These are phyloP conservation scores for Exophiala xenobiotica DNA, from an alignment of 2,329 filamentous ascomycete species.

Conservation along the genomic window DNA sequence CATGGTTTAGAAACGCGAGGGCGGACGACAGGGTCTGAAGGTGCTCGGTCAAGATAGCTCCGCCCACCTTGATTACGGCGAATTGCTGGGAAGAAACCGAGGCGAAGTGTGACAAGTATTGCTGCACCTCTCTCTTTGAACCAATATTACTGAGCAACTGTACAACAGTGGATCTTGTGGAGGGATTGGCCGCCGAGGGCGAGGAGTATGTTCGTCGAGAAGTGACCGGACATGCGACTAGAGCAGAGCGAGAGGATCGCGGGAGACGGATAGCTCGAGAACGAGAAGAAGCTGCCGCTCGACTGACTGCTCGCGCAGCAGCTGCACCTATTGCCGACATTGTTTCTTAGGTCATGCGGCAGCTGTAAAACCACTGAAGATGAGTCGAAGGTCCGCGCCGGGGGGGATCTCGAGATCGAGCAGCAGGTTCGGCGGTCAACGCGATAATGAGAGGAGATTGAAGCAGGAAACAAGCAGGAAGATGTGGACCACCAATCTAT, in stretches of 20 bases:
- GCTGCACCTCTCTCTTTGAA: slow-evolving; percentile 92
- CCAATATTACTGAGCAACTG: slow-evolving; percentile 93
- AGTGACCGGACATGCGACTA: slow-evolving; percentile 14
- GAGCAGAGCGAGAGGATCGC: slow-evolving; percentile 37
- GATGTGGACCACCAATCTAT: slow-evolving; percentile 8
- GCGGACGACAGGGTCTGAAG: slow-evolving; percentile 87
- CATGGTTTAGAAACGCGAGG: slow-evolving; percentile 87
- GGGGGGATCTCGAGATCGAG: background rate
- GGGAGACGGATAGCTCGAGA: slow-evolving; percentile 28
- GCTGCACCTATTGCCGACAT: slow-evolving; percentile 30
- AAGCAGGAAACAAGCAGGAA: slow-evolving; percentile 1
- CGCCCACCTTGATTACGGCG: slow-evolving; percentile 96
- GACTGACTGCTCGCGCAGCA: slow-evolving; percentile 31
- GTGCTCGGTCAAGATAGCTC: slow-evolving; percentile 92
- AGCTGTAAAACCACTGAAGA: slow-evolving; percentile 18
- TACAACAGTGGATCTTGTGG: slow-evolving; percentile 77
- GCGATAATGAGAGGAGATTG: background rate
- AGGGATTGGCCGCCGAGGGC: slow-evolving; percentile 52
- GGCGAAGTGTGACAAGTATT: slow-evolving; percentile 96
- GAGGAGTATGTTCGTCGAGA: slow-evolving; percentile 46
- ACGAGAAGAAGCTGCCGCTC: slow-evolving; percentile 20
- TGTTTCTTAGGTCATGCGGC: slow-evolving; percentile 29
- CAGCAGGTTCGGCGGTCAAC: background rate
- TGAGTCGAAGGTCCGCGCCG: slow-evolving; percentile 1
- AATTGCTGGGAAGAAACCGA: slow-evolving; percentile 96